Evolutionary conservation across 805 yeast species (phyloP), one percentile per base, ranked within the genome.

Genomic region (Starmerella vitae): DNA sequence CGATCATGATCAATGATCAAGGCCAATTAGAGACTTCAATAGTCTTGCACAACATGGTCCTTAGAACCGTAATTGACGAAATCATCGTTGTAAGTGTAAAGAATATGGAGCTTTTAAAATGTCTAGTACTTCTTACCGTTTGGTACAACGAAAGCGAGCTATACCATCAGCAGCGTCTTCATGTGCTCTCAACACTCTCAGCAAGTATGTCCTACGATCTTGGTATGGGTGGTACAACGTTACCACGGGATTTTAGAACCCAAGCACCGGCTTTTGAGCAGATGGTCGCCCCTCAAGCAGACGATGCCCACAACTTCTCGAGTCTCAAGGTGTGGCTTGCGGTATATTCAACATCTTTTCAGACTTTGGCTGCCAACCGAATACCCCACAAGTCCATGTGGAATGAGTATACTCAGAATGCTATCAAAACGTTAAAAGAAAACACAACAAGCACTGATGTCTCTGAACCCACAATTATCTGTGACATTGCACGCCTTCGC

Each of bases 141-240:
- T 85, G 94, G 94, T 84, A 83, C 54, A 81, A 79, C 47, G 71
- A 82, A 3, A 81, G 94, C 0, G 94, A 83, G 57, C 63, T 81
- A 49, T 80, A 81, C 47, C 80, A 76, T 46, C 80, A 79, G 49
- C 72, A 93, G 41, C 71, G 93, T 34, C 76, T 77, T 47, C 91
- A 81, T 54, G 62, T 83, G 37, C 67, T 82, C 46, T 72, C 74
- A 39, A 63, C 72, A 12, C 62, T 82, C 18, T 74, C 85, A 37
- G 72, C 77, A 12, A 65, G 78, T 3, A 64, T 85, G 58, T 68
- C 80, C 2, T 78, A 74, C 49, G 95, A 85, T 55, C 59, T 85
- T 38, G 93, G 93, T 0, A 66, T 84, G 4, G 72, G 73, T 19
- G 72, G 78, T 20, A 30, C 45, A 1, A 66, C 72, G 37, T 43